phyloP scores from a whole-genome alignment of 441 rosid genomes.

The Populus trichocarpa region DNA sequence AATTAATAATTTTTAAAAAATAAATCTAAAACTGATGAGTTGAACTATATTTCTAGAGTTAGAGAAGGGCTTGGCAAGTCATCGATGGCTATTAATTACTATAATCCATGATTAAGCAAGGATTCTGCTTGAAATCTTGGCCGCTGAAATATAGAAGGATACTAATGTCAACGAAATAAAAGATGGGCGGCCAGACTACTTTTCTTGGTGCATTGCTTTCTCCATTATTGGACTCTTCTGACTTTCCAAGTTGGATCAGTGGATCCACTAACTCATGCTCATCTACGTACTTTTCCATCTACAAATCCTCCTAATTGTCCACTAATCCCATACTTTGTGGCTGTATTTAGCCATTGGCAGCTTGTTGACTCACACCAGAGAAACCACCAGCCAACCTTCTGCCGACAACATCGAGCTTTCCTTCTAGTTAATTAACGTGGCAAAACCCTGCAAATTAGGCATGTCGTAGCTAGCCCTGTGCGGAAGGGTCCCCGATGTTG shows the following conservation, averaged over 20 bases:
- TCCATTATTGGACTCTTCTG: constrained; percentile 26
- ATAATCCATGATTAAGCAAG: not conserved
- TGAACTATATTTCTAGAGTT: no score
- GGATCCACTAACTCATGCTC: constrained; percentile 46
- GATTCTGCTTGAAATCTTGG: not conserved
- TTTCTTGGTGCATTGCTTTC: constrained; percentile 27
- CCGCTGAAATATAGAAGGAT: constrained; percentile 10
- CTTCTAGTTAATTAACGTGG: no score
- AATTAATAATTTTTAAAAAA: no score
- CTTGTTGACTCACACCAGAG: not conserved
- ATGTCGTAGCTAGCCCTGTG: no score
- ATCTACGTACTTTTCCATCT: constrained; percentile 21
- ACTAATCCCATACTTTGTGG: constrained; percentile 26
- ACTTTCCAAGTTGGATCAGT: constrained; percentile 27
- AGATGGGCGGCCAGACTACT: not conserved
- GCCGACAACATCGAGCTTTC: not conserved
- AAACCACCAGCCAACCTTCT: not conserved
- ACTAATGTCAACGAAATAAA: constrained; percentile 19
- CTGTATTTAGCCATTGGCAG: not conserved
- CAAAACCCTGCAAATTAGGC: not conserved
- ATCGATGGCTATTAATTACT: not conserved
- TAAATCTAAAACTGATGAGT: no score
- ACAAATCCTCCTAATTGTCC: constrained; percentile 28
- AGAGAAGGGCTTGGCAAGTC: no score
- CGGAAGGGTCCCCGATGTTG: not conserved